These are phyloP conservation scores for Huntiella decipiens DNA, from an alignment of 2,329 filamentous ascomycete genomes.

Conservation along the genomic window DNA sequence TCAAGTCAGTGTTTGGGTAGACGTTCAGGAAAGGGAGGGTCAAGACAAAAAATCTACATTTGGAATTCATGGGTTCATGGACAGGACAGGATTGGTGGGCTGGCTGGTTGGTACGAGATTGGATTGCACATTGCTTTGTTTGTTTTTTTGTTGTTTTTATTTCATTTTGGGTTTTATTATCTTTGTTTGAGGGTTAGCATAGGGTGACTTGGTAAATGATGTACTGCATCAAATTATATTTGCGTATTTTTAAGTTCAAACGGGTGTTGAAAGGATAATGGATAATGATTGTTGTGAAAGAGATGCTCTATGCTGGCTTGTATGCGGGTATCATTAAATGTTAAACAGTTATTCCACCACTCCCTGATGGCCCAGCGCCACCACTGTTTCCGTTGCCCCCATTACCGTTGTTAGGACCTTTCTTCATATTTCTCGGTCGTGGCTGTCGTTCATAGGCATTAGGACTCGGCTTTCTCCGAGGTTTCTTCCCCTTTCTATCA, in stretches of 20 bases:
- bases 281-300: too few species aligned
- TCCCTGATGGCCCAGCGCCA: too few species aligned
- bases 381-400: neutral
- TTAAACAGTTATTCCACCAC: slow-evolving; percentile 2
- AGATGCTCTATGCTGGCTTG: neutral
- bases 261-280: too few species aligned
- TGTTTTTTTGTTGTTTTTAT: slow-evolving; percentile 1
- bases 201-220: too few species aligned
- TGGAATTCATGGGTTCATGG: neutral
- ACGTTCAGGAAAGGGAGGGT: too few species aligned
- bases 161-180: neutral
- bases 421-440: slow-evolving; percentile 8
- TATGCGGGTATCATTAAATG: neutral
- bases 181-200: neutral
- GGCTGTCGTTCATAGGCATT: slow-evolving; percentile 67
- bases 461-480: slow-evolving; percentile 39
- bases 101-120: too few species aligned
- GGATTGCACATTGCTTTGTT: neutral
- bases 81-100: neutral
- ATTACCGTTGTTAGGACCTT: neutral
- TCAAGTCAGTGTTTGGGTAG: too few species aligned
- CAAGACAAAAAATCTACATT: neutral
- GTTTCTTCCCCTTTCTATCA: slow-evolving; percentile 19
- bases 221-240: neutral
- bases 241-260: neutral